Evolutionary conservation across 345 rosid species (phyloP).

Genomic region (Eucalyptus curtisii): DNA sequence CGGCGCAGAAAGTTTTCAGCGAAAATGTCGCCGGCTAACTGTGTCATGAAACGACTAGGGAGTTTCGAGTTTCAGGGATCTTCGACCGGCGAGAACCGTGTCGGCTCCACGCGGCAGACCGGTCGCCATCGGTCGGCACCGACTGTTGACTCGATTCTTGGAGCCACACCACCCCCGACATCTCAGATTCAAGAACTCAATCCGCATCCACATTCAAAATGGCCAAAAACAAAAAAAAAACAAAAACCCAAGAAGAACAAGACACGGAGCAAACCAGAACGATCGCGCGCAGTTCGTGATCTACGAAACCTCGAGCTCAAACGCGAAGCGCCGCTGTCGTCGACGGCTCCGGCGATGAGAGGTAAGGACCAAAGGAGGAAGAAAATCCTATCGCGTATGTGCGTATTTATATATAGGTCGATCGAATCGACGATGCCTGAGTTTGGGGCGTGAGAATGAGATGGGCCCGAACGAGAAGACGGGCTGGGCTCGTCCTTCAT

Average conservation of each 20-base stretch:
- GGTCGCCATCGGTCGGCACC: slow-evolving; percentile 7
- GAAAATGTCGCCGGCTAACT: slow-evolving; percentile 1
- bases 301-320: neutral
- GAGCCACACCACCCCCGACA: neutral
- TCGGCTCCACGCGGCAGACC: slow-evolving; percentile 26
- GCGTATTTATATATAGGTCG: neutral
- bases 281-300: no score
- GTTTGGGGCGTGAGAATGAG: neutral
- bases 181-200: neutral
- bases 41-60: neutral
- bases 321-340: neutral
- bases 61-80: neutral
- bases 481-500: neutral
- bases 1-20: neutral
- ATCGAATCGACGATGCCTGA: neutral
- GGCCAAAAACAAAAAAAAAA: neutral
- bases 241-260: neutral
- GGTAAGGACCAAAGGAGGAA: no score
- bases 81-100: neutral
- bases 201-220: neutral
- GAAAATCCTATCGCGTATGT: fast-evolving
- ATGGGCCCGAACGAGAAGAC: neutral
- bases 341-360: neutral
- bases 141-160: slow-evolving; percentile 9
- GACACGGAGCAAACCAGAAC: neutral